A percentile compares a stretch with the other conserved stretches of the same genome.
Conservation (phyloP, 306 rosid genomes). For the Phaseolus lunatus region DNA sequence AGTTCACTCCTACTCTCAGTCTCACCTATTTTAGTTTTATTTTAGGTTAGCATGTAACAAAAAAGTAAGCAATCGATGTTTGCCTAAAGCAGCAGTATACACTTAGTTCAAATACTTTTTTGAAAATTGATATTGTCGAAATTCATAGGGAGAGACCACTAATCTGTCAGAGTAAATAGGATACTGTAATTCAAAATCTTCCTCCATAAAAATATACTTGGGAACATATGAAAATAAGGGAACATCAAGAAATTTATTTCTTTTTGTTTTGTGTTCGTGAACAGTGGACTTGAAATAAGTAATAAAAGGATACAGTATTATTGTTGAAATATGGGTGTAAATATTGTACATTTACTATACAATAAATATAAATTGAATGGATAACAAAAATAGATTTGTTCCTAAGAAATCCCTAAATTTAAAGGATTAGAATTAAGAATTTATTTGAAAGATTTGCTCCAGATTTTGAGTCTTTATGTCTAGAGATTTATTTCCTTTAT, state of each 20-base stretch:
- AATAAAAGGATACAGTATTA: not conserved
- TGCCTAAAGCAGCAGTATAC: not conserved
- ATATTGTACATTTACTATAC: too few species aligned
- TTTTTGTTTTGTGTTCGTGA: not conserved
- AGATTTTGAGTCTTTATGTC: too few species aligned
- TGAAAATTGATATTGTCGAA: not conserved
- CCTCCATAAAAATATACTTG: not conserved
- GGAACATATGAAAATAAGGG: not conserved
- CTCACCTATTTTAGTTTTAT: not conserved
- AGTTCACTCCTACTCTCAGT: not conserved
- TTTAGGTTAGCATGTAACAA: not conserved
- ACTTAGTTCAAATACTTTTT: not conserved
- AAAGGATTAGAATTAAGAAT: too few species aligned
- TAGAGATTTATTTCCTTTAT: too few species aligned
- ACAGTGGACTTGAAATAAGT: not conserved
- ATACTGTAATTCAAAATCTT: conserved; percentile 1
- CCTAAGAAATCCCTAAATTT: too few species aligned
- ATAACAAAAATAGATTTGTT: too few species aligned
- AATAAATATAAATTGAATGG: too few species aligned
- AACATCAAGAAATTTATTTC: conserved; percentile 3
- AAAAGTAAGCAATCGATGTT: not conserved
- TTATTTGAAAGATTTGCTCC: too few species aligned
- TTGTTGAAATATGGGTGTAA: too few species aligned
- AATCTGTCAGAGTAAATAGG: conserved; percentile 5
- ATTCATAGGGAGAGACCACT: conserved; percentile 21